These are phyloP conservation scores for Rhodotorula graminis DNA, from an alignment of 768 basidiomycete species.

Conservation along the genomic window DNA sequence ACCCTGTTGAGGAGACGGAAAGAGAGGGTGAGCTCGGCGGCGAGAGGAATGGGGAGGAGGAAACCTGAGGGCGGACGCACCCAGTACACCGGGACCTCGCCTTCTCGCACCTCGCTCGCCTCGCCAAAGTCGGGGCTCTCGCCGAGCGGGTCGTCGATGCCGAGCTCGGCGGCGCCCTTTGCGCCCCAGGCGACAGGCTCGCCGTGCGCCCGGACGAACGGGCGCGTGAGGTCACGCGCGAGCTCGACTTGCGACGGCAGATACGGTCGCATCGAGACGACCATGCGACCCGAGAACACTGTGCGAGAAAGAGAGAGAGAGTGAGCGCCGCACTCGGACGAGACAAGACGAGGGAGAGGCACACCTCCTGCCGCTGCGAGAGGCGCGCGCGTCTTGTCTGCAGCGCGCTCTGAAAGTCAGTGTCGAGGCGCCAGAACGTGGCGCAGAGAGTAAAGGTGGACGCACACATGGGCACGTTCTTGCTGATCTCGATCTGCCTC, in stretches of 20 bases:
- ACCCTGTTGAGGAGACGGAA: not conserved
- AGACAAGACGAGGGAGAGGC: not conserved
- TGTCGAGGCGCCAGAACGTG: slow-evolving; percentile 16
- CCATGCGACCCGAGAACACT: slow-evolving; percentile 41
- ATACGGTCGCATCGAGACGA: slow-evolving; percentile 45
- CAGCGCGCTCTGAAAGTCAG: not conserved
- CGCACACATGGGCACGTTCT: slow-evolving; percentile 42
- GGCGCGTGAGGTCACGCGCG: slow-evolving; percentile 35
- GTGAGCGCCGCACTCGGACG: not conserved
- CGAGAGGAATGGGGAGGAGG: not conserved
- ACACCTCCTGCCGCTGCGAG: slow-evolving; percentile 10
- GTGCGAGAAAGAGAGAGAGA: not conserved
- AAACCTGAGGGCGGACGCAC: slow-evolving; percentile 35
- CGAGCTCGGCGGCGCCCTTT: slow-evolving; percentile 37
- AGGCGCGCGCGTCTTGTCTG: slow-evolving; percentile 25
- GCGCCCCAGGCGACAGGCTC: slow-evolving; percentile 42
- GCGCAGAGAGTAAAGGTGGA: not conserved
- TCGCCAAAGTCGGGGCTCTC: slow-evolving; percentile 41
- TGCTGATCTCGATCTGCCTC: slow-evolving; percentile 38
- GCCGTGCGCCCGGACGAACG: slow-evolving; percentile 41
- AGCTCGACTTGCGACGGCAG: slow-evolving; percentile 13
- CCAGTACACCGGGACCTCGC: slow-evolving; percentile 45
- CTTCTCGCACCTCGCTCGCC: slow-evolving; percentile 36
- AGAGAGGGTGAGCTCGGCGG: not conserved
- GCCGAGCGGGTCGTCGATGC: slow-evolving; percentile 32